Conservation (phyloP, 2,329 filamentous ascomycete species). For the Lecanoromycetidae sp. region DNA sequence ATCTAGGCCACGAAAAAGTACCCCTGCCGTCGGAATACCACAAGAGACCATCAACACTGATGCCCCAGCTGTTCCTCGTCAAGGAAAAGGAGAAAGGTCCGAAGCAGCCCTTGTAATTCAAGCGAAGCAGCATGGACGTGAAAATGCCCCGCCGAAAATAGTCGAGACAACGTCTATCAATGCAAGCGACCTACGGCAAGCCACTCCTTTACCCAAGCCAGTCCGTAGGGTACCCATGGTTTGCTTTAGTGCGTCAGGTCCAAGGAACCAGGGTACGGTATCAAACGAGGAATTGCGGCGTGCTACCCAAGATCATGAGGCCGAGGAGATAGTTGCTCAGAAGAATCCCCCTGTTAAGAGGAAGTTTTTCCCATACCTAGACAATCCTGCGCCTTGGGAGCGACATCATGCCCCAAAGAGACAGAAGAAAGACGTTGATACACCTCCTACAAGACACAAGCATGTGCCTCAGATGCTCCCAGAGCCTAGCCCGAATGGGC, state of each 20-base stretch:
- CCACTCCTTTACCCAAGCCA: not conserved
- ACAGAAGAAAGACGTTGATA: not conserved
- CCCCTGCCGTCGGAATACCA: too few species aligned
- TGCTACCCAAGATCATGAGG: not conserved
- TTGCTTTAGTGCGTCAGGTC: slow-evolving; percentile 9
- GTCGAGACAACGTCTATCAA: too few species aligned
- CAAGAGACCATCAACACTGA: too few species aligned
- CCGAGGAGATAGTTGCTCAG: not conserved
- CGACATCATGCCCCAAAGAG: not conserved
- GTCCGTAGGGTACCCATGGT: slow-evolving; percentile 6
- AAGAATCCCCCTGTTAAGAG: not conserved
- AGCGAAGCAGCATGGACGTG: too few species aligned
- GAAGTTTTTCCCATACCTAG: not conserved
- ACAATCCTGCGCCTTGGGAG: not conserved
- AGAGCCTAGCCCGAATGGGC: not conserved
- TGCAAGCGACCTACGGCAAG: too few species aligned
- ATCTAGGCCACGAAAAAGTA: too few species aligned
- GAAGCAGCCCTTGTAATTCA: too few species aligned
- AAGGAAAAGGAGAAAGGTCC: too few species aligned
- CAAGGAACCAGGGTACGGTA: slow-evolving; percentile 12
- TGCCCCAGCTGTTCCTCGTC: too few species aligned
- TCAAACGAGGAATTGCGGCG: not conserved
- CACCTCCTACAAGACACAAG: not conserved
- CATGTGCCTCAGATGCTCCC: not conserved
- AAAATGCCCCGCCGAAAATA: too few species aligned